Conservation (phyloP, 805 yeast species). For the Candida corydali region DNA sequence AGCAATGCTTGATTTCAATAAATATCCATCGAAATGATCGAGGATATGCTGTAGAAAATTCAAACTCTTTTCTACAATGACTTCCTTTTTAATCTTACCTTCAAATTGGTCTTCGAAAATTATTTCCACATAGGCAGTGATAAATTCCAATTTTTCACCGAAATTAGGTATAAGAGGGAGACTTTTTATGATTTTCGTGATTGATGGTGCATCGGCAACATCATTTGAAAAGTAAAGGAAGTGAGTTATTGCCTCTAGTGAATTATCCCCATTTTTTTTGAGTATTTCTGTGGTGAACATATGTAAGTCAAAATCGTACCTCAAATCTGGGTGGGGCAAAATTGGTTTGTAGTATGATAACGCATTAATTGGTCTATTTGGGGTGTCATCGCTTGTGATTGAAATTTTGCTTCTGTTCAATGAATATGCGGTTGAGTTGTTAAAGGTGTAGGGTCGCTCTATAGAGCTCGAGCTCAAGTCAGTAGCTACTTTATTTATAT, state of each 20-base stretch:
- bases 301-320: slow-evolving; percentile 42
- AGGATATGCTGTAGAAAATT: slow-evolving; percentile 53
- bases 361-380: too few species aligned
- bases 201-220: slow-evolving; percentile 8
- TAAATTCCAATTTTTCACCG: slow-evolving; percentile 22
- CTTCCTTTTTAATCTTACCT: slow-evolving; percentile 15
- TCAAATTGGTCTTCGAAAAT: slow-evolving; percentile 10
- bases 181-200: slow-evolving; percentile 19
- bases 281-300: slow-evolving; percentile 16
- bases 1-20: slow-evolving; percentile 59
- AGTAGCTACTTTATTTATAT: too few species aligned
- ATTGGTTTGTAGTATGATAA: too few species aligned
- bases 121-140: not conserved
- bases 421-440: too few species aligned
- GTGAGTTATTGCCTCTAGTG: slow-evolving; percentile 75
- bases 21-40: slow-evolving; percentile 62
- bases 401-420: too few species aligned
- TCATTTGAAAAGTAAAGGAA: slow-evolving; percentile 44
- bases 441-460: too few species aligned
- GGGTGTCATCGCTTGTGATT: not conserved
- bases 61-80: slow-evolving; percentile 48
- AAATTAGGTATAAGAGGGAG: slow-evolving; percentile 36
- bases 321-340: slow-evolving; percentile 35
- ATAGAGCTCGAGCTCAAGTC: too few species aligned
- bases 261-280: slow-evolving; percentile 8